Evolutionary conservation across 345 rosid genomes (phyloP).

Genomic region (Toxicodendron radicans): DNA sequence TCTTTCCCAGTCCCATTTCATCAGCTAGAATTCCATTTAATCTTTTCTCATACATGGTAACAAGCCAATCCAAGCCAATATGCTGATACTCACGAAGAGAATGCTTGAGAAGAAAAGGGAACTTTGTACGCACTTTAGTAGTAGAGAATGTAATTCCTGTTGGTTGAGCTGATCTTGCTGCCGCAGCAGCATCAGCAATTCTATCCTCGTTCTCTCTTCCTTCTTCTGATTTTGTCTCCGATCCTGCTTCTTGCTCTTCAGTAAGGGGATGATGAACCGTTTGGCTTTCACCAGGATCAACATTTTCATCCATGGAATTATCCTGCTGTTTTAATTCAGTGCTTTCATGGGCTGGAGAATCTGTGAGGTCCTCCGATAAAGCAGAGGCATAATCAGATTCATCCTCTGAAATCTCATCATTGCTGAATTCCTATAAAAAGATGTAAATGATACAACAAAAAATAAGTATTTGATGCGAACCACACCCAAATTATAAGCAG

Average conservation of each 20-base stretch:
- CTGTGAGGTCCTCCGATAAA: conserved; percentile 52
- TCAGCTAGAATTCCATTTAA: conserved; percentile 98
- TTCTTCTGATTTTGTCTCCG: conserved; percentile 37
- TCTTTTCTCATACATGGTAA: conserved; percentile 97
- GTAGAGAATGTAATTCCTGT: conserved; percentile 97
- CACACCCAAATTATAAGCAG: conserved; percentile 14
- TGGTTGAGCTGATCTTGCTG: conserved; percentile 99
- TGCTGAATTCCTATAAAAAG: conserved; percentile 54
- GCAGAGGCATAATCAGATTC: conserved; percentile 68
- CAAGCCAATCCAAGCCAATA: conserved; percentile 99
- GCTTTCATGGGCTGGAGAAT: conserved; percentile 34
- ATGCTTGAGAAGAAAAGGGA: conserved; percentile 96
- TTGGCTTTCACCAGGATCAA: conserved; percentile 38
- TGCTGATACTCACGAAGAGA: conserved; percentile 99
- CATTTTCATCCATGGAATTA: conserved; percentile 38
- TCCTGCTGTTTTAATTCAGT: conserved; percentile 40
- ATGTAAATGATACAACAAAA: conserved; percentile 25
- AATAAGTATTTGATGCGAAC: conserved; percentile 18
- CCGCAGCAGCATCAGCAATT: conserved; percentile 99
- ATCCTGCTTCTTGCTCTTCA: conserved; percentile 40
- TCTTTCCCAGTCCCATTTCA: conserved; percentile 99
- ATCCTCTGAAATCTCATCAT: conserved; percentile 60
- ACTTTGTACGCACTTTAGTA: conserved; percentile 91
- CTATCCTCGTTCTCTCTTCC: conserved; percentile 54
- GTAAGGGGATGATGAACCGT: conserved; percentile 27